Base-by-base conservation (phyloP, 805 yeast species). In the Blastobotrys attinorum region DNA sequence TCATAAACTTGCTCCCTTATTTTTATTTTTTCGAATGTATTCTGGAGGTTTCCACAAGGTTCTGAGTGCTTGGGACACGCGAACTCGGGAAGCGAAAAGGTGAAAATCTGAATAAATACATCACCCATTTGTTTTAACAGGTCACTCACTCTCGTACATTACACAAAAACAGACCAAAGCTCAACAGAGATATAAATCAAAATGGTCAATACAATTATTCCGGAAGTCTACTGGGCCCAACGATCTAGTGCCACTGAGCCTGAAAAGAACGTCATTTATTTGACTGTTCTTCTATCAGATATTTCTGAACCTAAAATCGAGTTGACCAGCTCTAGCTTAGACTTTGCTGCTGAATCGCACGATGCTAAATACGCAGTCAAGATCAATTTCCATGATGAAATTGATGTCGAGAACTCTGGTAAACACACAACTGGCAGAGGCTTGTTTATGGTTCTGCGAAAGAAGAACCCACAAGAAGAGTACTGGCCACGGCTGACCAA, bases 401-500 rank as follows among this genome's bases (percentile, higher is more conserved):
- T 90, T 57, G 85, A 83, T 54, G 72, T 80, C 0, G 81, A 77
- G 34, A 64, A 76, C 40, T 78, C 92, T 4, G 64, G 66, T 37
- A 72, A 76, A 54, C 71, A 71, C 47, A 69, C 74, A 40, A 75
- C 80, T 11, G 87, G 83, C 33, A 79, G 83, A 47, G 77, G 78
- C 35, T 64, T 83, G 46, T 70, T 70, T 55, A 75, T 85, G 48
- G 72, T 80, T 42, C 62, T 89, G 52, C 73, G 82, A 67, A 86
- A 92, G 76, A 75, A 76, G 60, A 77, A 75, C 44, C 61, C 72
- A 18, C 71, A 76, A 53, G 77, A 69, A 46, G 97, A 88, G 60
- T 90, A 66, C 72, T 90, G 98, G 98, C 97, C 98, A 55, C 78
- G 97, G 60, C 74, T 90, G 62, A 83, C 89, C 45, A 89, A 88